Conservation (phyloP, 83 land plant species). For the Diphasiastrum complanatum region DNA sequence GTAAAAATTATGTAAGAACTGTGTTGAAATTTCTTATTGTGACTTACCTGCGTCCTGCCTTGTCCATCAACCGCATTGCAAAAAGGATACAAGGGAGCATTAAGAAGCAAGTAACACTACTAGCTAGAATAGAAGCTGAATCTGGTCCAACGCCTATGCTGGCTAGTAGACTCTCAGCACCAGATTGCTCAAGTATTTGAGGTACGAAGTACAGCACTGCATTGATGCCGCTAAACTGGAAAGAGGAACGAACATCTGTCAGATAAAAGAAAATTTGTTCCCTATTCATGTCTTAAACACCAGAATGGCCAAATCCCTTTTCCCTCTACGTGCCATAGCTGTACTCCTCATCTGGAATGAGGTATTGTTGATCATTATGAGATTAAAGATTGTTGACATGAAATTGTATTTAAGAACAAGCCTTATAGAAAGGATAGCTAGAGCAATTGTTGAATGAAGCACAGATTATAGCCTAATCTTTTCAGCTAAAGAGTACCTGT, state of each 20-base stretch:
- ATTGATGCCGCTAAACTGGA: slow-evolving; percentile 44
- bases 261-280: neutral
- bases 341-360: too few relatives aligned
- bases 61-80: slow-evolving; percentile 92
- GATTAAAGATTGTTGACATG: too few relatives aligned
- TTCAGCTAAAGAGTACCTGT: slow-evolving; percentile 25
- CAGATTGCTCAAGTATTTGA: slow-evolving; percentile 82
- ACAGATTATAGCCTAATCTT: neutral
- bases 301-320: neutral
- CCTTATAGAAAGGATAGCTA: neutral
- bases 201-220: slow-evolving; percentile 76
- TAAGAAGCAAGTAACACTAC: slow-evolving; percentile 64
- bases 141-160: slow-evolving; percentile 56
- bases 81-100: slow-evolving; percentile 80
- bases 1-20: too few relatives aligned
- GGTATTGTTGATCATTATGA: too few relatives aligned
- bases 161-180: slow-evolving; percentile 55
- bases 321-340: too few relatives aligned
- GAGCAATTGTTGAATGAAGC: neutral
- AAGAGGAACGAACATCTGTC: neutral
- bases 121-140: slow-evolving; percentile 80
- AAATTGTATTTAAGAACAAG: too few relatives aligned
- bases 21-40: neutral
- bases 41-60: slow-evolving; percentile 70
- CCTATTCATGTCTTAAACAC: neutral